Evolutionary conservation across 257 asterid genomes (phyloP), one percentile per base, ranked within the genome.

Genomic region (Capsicum pubescens): DNA sequence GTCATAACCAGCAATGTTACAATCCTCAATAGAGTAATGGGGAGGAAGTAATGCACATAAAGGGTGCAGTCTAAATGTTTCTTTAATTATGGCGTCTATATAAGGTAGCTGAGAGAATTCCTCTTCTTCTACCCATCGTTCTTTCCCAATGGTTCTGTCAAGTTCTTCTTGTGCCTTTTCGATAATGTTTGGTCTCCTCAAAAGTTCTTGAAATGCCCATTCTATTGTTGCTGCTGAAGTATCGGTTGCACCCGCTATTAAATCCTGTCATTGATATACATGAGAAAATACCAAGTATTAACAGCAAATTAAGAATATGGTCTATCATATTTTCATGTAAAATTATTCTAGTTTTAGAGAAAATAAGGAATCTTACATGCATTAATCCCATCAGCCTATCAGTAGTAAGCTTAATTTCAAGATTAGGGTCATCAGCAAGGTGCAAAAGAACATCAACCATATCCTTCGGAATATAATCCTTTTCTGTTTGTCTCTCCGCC

Each of bases 121-220:
- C 3, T 63, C 70, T 61, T 66, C 48, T 35, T 66, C 6, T 66
- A 66, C 19, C 72, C 72, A 66, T 35, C 72, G 1, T 66, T 66
- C 72, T 66, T 3, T 66, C 13, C 72, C 72, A 66, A 66, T 32
- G n/a, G 48, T 10, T 32, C 6, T 35, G 3, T 66, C 72, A 66
- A 66, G 72, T 66, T 66, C 72, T 1, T 66, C 19, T 0, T 13
- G 46, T 66, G 72, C 72, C 72, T 35, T 35, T 0, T 66, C 11
- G 0, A 66, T 66, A 11, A 32, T 66, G 19, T 32, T 32, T 66
- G 74, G 74, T 35, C 6, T 67, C 48, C 12, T 35, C 48, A 35
- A 7, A 35, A 67, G 74, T 67, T 67, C 74, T 67, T 67, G 74
- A 67, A 67, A 35, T 67, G 74, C 12, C 74, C 74, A 67, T 7